Evolutionary conservation across 768 basidiomycete species (phyloP), one percentile per base, ranked within the genome.

Genomic region (Termitomyces sp.): DNA sequence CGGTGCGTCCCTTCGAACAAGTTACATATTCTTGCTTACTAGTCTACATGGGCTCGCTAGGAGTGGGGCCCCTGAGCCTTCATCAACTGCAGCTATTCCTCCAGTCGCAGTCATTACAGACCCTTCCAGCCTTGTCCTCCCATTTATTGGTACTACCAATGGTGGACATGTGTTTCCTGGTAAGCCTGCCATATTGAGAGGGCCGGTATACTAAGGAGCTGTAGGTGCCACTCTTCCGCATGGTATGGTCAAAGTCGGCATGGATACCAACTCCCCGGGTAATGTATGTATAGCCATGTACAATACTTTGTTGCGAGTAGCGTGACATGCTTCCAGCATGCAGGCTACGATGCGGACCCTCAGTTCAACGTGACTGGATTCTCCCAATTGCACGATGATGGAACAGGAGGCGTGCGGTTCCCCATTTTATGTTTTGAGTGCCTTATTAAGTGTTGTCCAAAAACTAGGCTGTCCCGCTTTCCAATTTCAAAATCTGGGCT

Each of bases 121-220:
- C 52, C 76, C 76, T 18, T 66, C 73, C 3, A 72, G 70, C 52
- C 72, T 72, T 50, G 84, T 85, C 35, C 76, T 82, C 50, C 73
- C 81, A 16, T 86, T 86, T 68, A 82, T 87, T 15, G 85, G 85
- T 16, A 84, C 84, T 0, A 78, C 76, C 1, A 82, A 83, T 56
- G 84, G 82, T 13, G 85, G 85, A 0, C 83, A 87, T 68, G 79
- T 80, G 10, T 86, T 86, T 62, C 84, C 85, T 52, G 85, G 84
- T 82, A 53, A 18, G 70, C 56, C 39, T 29, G 33, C 18, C 23
- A 7, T 51, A 39, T 36, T 33, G 32, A 47, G 46, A 32, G 27
- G 27, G 13, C 22, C 7, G 15, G 13, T n/a, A 32, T 18, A 13
- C 32, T 5, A 16, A 39, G 15, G 47, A 20, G 4, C 47, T 36